Base-by-base conservation (phyloP, 345 rosid species). In the Gossypium longicalyx region DNA sequence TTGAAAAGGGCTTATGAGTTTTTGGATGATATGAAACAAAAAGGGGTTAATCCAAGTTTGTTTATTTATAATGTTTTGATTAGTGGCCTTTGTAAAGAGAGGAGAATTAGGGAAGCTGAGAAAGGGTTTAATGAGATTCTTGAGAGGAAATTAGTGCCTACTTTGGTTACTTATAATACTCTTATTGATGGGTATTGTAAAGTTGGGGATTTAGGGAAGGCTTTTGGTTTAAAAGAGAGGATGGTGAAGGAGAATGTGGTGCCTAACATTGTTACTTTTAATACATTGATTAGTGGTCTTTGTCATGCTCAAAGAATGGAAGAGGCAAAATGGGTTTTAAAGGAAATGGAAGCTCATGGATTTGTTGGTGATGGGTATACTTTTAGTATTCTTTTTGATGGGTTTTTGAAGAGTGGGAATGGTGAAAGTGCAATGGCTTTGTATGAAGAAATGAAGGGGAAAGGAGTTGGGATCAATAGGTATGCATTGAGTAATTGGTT, bases 171-270 rank as follows among this genome's bases (percentile, higher is more conserved):
- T 0, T 94, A 88, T 75, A 92, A 90, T 79, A 83, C 87, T 1
- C 80, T 94, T 78, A 85, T 92, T 52, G 92, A 90, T 57, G 93
- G 97, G 54, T 88, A 84, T 72, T 92, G 91, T 74, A 91, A 87
- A 77, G 80, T 70, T 41, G 97, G 90, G 73, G 86, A 80, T 34
- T 72, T 86, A 44, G 91, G 87, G 2, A 74, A 77, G 68, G 91
- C 78, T 4, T 78, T 85, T 47, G 69, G 77, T 12, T 44, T 88
- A 80, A 88, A 88, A 77, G 86, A 83, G 52, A 80, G 83, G 67
- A 93, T 90, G 97, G 81, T 74, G 73, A 67, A 23, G 58, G 87
- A 80, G 66, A 82, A 82, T 16, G 86, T 90, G 63, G 77, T 73
- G 72, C 86, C 87, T 7, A 93, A 76, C 83, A 73, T 93, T 51